Base-by-base conservation (phyloP, 345 rosid species). In the Citrus hindsii region DNA sequence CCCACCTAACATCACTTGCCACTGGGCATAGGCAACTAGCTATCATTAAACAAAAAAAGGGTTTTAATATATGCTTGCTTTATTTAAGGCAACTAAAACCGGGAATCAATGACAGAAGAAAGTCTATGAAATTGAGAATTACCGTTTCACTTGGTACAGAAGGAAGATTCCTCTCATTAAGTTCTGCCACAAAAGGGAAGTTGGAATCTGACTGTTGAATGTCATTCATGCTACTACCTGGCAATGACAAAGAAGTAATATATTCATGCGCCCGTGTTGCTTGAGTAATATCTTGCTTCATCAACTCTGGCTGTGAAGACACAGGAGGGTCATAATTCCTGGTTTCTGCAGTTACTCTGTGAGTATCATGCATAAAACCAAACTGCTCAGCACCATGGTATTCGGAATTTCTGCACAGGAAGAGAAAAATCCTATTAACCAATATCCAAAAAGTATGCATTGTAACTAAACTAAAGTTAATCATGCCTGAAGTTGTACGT, bases 111-210 rank as follows among this genome's bases (percentile, higher is more conserved):
- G 56, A 53, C 63, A 51, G 27, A 56, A 71, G 35, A 66, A 63
- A 60, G 9, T 53, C 35, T 3, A 55, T 1, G 53, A 71, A 42
- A 28, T 16, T 66, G 30, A 62, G 65, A 63, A 40, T 80, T 82
- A 86, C 89, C 89, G 76, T 42, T 79, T 84, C 84, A 80, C 56
- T 76, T 0, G 53, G 76, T 32, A 69, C 71, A 65, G 80, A 35
- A 70, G 79, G 67, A 81, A 78, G 65, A 79, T 77, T 79, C 79
- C 67, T 75, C 18, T 79, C 81, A n/a, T 70, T 71, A 59, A 73
- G 82, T 38, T 56, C 51, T 59, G 53, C 76, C 70, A 25, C 58
- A 72, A 64, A 71, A 59, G 84, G 25, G 51, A 12, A 70, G 72
- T 82, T 33, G 60, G 77, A 75, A 86, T 53, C 55, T 19, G 2